Evolutionary conservation across 163 green algal species (phyloP).

Genomic region (Scenedesmus sp.): DNA sequence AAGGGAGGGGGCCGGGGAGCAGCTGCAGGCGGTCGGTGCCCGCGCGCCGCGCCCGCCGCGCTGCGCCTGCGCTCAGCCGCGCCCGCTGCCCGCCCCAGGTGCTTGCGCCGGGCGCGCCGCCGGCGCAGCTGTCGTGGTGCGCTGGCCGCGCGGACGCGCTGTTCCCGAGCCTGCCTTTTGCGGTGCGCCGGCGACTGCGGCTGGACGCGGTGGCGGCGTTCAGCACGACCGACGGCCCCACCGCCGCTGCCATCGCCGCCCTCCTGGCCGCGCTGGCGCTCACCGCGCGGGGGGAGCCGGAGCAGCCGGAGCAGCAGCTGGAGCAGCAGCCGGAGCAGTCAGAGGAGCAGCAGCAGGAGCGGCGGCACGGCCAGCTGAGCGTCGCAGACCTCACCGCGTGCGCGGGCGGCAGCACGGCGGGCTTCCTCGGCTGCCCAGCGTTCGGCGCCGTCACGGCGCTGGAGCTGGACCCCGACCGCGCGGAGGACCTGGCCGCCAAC

Average conservation of each 20-base stretch:
- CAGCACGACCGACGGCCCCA: conserved; percentile 28
- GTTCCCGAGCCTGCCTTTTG: conserved; percentile 17
- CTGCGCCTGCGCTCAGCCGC: too few species aligned
- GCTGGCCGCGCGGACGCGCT: conserved; percentile 23
- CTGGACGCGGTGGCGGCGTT: conserved; percentile 31
- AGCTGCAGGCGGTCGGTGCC: too few species aligned
- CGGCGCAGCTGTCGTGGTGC: neutral
- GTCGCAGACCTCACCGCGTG: conserved; percentile 37
- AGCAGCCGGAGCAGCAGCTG: too few species aligned
- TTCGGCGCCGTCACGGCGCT: conserved; percentile 37
- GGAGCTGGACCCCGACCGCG: conserved; percentile 38
- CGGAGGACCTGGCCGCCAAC: conserved; percentile 34
- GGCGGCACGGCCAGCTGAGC: conserved; percentile 2
- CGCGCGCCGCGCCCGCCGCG: too few species aligned
- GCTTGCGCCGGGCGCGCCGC: neutral
- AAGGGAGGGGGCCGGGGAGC: too few species aligned
- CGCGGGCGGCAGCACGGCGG: conserved; percentile 20
- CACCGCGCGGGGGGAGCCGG: too few species aligned
- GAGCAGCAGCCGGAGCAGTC: too few species aligned
- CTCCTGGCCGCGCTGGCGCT: conserved; percentile 17
- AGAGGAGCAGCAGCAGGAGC: neutral
- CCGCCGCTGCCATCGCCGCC: conserved; percentile 17
- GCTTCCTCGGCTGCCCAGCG: neutral
- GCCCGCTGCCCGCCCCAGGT: neutral
- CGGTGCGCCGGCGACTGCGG: neutral